Evolutionary conservation across 2,329 filamentous ascomycete genomes (phyloP).

Genomic region (Microthyrium microscopicum): DNA sequence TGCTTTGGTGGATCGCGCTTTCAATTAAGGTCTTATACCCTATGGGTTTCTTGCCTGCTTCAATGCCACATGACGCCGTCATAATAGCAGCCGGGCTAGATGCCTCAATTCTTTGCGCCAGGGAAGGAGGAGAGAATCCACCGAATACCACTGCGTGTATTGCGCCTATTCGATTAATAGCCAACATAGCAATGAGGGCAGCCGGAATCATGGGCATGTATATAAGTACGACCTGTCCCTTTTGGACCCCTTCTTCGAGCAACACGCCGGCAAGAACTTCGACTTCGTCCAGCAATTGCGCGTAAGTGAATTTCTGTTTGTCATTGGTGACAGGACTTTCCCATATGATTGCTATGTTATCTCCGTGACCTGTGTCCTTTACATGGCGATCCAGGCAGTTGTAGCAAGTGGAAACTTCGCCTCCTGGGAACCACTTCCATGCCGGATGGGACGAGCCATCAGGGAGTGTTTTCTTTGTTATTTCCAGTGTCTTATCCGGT

Average conservation of each 20-base stretch:
- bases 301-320: slow-evolving; percentile 61
- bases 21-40: slow-evolving; percentile 64
- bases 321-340: slow-evolving; percentile 68
- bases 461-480: slow-evolving; percentile 44
- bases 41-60: slow-evolving; percentile 64
- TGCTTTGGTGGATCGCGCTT: slow-evolving; percentile 50
- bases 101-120: slow-evolving; percentile 79
- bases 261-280: slow-evolving; percentile 68
- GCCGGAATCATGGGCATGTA: slow-evolving; percentile 98
- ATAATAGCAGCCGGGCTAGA: slow-evolving; percentile 60
- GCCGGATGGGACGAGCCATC: slow-evolving; percentile 49
- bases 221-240: slow-evolving; percentile 73
- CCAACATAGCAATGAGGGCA: slow-evolving; percentile 71
- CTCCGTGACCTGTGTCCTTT: slow-evolving; percentile 56
- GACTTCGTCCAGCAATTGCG: slow-evolving; percentile 59
- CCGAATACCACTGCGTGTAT: slow-evolving; percentile 89
- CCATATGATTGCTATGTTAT: slow-evolving; percentile 62
- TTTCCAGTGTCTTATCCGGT: slow-evolving; percentile 45
- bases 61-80: slow-evolving; percentile 84
- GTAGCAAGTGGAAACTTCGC: slow-evolving; percentile 79
- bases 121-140: slow-evolving; percentile 64
- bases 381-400: slow-evolving; percentile 88
- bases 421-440: slow-evolving; percentile 84
- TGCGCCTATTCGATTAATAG: slow-evolving; percentile 64
- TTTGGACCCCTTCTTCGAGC: slow-evolving; percentile 63